A percentile compares a stretch with the other conserved stretches of the same genome.
phyloP scores from a whole-genome alignment of 2,329 filamentous ascomycete species.

The Fusarium sp. region DNA sequence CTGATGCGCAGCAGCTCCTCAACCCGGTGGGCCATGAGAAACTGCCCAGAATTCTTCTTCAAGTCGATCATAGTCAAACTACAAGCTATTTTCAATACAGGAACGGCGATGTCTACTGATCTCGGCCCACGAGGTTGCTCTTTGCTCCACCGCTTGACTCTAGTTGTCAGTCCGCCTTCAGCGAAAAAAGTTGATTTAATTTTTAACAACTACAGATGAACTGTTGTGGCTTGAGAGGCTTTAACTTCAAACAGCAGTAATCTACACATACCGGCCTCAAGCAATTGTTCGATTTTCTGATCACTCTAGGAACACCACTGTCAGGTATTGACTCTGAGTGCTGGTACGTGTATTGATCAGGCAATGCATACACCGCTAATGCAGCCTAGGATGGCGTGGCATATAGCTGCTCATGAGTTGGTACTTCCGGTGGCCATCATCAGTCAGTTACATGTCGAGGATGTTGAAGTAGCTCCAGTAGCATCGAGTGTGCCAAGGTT shows the following conservation, averaged over 20 bases:
- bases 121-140: fast-evolving
- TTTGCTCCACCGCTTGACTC: background rate
- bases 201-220: no score
- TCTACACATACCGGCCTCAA: background rate
- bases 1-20: fast-evolving
- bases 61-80: background rate
- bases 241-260: no score
- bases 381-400: background rate
- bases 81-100: background rate
- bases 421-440: fast-evolving
- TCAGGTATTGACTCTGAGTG: fast-evolving
- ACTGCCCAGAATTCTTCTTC: background rate
- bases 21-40: background rate
- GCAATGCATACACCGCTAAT: fast-evolving
- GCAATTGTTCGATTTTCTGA: background rate
- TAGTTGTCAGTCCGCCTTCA: background rate
- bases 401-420: fast-evolving
- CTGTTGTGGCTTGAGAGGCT: no score
- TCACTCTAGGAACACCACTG: background rate
- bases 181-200: no score
- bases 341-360: fast-evolving
- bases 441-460: background rate
- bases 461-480: background rate
- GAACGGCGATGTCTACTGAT: background rate
- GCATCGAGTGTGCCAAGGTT: no score